Percentiles rank a stretch among this genome's conserved stretches.
phyloP scores from a whole-genome alignment of 2,329 filamentous ascomycete genomes.

The Aspergillus sp. region DNA sequence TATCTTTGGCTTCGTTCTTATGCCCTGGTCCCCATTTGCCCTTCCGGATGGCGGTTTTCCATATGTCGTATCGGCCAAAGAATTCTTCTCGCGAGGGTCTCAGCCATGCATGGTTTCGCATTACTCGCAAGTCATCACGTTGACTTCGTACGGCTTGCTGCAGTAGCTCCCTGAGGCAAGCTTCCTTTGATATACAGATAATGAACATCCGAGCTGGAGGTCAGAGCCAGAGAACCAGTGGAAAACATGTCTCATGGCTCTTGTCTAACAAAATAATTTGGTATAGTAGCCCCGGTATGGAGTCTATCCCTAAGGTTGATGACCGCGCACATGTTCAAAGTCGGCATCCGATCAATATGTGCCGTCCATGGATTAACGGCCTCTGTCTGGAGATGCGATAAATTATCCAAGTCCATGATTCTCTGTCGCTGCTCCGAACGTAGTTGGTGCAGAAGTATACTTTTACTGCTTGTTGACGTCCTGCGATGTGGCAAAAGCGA shows the following conservation, averaged over 20 bases:
- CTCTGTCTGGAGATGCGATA: conserved; percentile 30
- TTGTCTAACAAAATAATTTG: conserved; percentile 20
- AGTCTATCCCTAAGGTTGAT: conserved; percentile 31
- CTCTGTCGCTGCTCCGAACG: conserved; percentile 1
- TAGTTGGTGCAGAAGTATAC: conserved; percentile 4
- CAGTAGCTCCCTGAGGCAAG: conserved; percentile 16
- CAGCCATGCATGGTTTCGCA: conserved; percentile 24
- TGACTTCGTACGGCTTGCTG: conserved; percentile 27
- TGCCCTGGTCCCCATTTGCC: no score
- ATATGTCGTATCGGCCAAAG: conserved; percentile 21
- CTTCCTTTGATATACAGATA: conserved; percentile 29
- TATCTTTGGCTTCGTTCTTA: no score
- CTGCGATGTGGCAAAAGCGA: no score
- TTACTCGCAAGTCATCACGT: conserved; percentile 25
- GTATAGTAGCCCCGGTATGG: conserved; percentile 17
- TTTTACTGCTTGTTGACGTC: neutral
- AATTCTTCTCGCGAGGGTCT: conserved; percentile 23
- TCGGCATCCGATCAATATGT: conserved; percentile 29
- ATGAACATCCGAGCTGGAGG: conserved; percentile 28
- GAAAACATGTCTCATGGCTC: conserved; percentile 17
- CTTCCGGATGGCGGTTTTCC: no score
- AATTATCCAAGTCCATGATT: conserved; percentile 14
- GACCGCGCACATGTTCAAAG: conserved; percentile 29
- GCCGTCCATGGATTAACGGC: conserved; percentile 25
- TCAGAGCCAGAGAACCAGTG: conserved; percentile 27